Base-by-base conservation (phyloP, 495 filamentous ascomycete species). In the Penicillium flavigenum region DNA sequence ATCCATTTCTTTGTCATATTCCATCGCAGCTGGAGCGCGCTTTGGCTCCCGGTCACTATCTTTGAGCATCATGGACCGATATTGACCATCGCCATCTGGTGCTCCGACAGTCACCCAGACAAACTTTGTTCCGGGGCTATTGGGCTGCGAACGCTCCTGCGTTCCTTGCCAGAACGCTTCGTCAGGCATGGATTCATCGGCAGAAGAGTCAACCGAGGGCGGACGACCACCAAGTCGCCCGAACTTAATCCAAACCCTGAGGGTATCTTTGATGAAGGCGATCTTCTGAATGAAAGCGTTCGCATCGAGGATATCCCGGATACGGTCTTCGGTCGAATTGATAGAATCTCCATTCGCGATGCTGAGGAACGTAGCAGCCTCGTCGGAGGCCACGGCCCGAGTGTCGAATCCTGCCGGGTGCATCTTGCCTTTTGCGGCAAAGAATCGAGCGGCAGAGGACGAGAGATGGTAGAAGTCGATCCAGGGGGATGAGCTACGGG, bases 91-190 rank as follows among this genome's bases (percentile, higher is more conserved):
- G 3, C 89, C 90, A 60, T 83, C 83, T 47, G 83, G 81, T 9
- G 88, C 87, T 4, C 91, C 91, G 38, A 94, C 88, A 0, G 86
- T 90, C 4, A 89, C 89, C 90, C 90, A 94, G 17, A 91, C 89
- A 51, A 88, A 83, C 72, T 91, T 92, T 46, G 81, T 83, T 11
- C 81, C 79, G 45, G 81, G 77, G 38, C 79, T 75, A n/a, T 81
- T 79, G 1, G 63, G 47, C 5, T 70, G 69, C 7, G 66, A 58
- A 16, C 72, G 70, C 72, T 90, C 86, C 53, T 86, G 79, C 27
- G 77, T 69, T 16, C 89, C 90, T 7, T 79, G 79, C 89, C 89
- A 92, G 61, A 80, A 80, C 49, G 88, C 72, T 27, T 85, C 76
- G 0, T 68, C 59, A 39, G 80, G 75, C 43, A 76, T 76, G 26